Conservation (phyloP, 495 filamentous ascomycete species). For the Melanomma pulvis-pyrius region DNA sequence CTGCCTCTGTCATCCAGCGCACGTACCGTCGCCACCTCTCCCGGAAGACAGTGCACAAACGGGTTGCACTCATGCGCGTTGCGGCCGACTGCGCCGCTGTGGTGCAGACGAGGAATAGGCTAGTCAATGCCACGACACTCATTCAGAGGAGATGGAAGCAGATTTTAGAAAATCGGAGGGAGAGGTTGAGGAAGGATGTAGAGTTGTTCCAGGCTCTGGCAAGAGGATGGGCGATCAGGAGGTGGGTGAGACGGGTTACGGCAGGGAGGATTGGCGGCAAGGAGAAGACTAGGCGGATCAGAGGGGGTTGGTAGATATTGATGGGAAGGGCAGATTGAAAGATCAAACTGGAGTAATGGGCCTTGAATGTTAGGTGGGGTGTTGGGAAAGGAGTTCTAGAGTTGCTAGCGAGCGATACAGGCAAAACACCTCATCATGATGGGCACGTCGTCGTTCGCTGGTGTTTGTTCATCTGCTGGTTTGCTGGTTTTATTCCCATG, state of each 20-base stretch:
- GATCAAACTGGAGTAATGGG: conserved; percentile 1
- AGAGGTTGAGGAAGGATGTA: conserved; percentile 38
- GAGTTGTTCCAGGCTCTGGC: conserved; percentile 45
- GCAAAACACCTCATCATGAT: too few relatives aligned
- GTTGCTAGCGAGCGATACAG: too few relatives aligned
- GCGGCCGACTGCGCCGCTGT: conserved; percentile 45
- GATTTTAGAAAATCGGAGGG: conserved; percentile 38
- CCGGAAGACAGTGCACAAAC: conserved; percentile 16
- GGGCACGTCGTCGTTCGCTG: neutral
- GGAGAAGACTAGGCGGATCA: conserved; percentile 31
- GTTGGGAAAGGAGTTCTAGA: neutral
- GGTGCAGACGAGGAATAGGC: conserved; percentile 37
- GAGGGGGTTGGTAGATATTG: conserved; percentile 23
- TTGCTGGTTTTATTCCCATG: neutral
- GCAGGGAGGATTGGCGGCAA: conserved; percentile 31
- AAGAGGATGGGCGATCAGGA: conserved; percentile 43
- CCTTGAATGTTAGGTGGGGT: neutral
- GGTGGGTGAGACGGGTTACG: conserved; percentile 31
- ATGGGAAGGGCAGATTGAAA: neutral
- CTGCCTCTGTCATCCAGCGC: conserved; percentile 57
- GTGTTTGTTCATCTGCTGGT: neutral
- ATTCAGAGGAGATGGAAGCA: conserved; percentile 50
- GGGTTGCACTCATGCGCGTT: conserved; percentile 38
- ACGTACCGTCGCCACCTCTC: conserved; percentile 40
- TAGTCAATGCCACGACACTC: conserved; percentile 41